A percentile compares a stretch with the other conserved stretches of the same genome.
Evolutionary conservation across 1,284 basidiomycete genomes (phyloP).

Genomic region (Marasmius fiardii): DNA sequence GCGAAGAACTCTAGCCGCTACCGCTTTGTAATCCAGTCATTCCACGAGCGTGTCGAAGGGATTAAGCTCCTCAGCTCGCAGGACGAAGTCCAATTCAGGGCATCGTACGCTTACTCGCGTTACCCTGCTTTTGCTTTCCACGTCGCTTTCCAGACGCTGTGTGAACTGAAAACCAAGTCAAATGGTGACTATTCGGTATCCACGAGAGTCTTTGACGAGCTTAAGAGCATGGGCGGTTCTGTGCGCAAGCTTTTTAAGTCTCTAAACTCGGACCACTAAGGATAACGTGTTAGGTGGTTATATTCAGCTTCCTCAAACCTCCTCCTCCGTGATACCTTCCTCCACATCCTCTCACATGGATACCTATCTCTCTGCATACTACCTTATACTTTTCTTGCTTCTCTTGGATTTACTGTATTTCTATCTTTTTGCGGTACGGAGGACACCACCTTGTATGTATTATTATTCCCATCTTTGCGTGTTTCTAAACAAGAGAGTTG

Average conservation of each 20-base stretch:
- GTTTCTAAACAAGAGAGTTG: too few relatives aligned
- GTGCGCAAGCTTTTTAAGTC: not conserved
- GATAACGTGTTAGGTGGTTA: too few relatives aligned
- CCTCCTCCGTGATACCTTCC: not conserved
- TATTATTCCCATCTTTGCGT: too few relatives aligned
- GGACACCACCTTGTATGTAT: too few relatives aligned
- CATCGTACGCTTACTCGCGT: not conserved
- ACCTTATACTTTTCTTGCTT: not conserved
- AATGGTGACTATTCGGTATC: not conserved
- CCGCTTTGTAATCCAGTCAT: too few relatives aligned
- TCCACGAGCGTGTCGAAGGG: too few relatives aligned
- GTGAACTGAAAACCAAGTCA: not conserved
- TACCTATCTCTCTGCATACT: not conserved
- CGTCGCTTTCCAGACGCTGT: not conserved
- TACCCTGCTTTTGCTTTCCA: not conserved
- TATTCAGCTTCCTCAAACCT: not conserved
- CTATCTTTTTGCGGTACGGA: too few relatives aligned
- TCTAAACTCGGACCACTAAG: too few relatives aligned
- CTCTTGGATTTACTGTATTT: not conserved
- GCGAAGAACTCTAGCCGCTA: too few relatives aligned
- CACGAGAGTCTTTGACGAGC: not conserved
- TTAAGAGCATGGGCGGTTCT: not conserved
- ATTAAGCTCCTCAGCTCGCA: too few relatives aligned
- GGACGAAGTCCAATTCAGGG: not conserved
- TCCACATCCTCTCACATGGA: not conserved